Evolutionary conservation across 768 basidiomycete genomes (phyloP), one percentile per base, ranked within the genome.

Genomic region (Pholiota conissans): DNA sequence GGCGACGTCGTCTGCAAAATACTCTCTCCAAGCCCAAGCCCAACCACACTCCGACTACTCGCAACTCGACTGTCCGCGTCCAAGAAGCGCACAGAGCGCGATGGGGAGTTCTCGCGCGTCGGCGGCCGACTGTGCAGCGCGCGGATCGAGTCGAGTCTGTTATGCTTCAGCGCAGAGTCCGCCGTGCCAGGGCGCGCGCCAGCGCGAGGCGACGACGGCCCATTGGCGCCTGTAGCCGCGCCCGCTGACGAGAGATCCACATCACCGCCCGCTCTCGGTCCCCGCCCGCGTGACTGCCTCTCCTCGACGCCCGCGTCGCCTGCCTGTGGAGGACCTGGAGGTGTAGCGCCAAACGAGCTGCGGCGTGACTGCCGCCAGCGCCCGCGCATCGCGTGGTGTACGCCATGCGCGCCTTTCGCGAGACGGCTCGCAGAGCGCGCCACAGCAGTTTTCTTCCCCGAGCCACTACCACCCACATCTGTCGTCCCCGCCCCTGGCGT

Each of bases 21-120:
- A 39, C 37, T 39, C 40, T 42, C n/a, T 20, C 40, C 42, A 20
- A 45, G 22, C 20, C 7, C 22, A 20, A 45, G 22, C 20, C 7
- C 22, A 6, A 22, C 22, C 2, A 45, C 13, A 24, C 18, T 45
- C 42, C 42, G 1, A 24, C 42, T 45, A 26, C 42, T 54, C 6
- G 50, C 51, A 2, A 50, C 26, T 16, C 55, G 58, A 5, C 42
- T 52, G 18, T 57, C 60, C 28, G 51, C 40, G 49, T 69, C 76
- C 18, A 69, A 65, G 49, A 80, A 80, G 53, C 78, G 61, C 16
- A 82, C 73, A 34, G 76, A 79, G 24, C 80, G 67, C 32, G 79
- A 71, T 2, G 80, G 80, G 22, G 80, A 82, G 16, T 60, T 70
- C 20, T 80, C 79, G 45, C 79, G 66, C 26, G 75, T 73, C 14